Evolutionary conservation across 225 moss, liverwort and hornwort species (phyloP), one percentile per base, ranked within the genome.

Genomic region (Polytrichum formosum): DNA sequence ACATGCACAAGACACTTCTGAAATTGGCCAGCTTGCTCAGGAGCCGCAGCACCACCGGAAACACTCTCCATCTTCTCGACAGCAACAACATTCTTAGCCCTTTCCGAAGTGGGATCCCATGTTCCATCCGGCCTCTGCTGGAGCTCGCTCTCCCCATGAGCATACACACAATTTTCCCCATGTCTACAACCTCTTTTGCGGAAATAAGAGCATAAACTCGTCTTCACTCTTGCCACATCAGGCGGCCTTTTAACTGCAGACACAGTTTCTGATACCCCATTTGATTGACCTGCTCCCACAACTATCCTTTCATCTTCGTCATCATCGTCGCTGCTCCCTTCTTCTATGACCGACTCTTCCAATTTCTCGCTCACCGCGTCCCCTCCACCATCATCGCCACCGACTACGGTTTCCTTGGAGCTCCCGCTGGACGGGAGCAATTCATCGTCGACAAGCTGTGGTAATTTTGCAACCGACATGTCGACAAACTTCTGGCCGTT

Each of bases 71-170:
- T 63, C 53, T 73, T 80, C 2, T 22, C 79, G 28, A 84, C 73
- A 79, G 71, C 76, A 54, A 67, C 65, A 6, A 64, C 18, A 64
- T 87, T 79, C 81, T 94, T 99, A 35, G 90, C 91, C 70, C 86
- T 82, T 75, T 92, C 98, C 10, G 92, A 92, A 37, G 98, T 99
- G 55, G 98, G 98, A 70, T 99, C 98, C 98, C 98, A 99, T 17
- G 91, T 76, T 26, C 98, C 98, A 78, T 99, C 92, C 20, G 94
- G 94, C 17, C 90, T 83, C 21, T 70, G 84, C 90, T 87, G 86
- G 60, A 99, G 85, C 79, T 99, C 94, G 54, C 87, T 90, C 74
- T 99, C 94, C 18, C 98, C 98, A 61, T 99, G 98, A 16, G 98
- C 98, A 71, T 87, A 99, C 69, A 83, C 81, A 63, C 98, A 99